Percentiles rank a stretch among this genome's conserved stretches.
Conservation (phyloP, 306 rosid species). For the Sphenostylis stenocarpa region DNA sequence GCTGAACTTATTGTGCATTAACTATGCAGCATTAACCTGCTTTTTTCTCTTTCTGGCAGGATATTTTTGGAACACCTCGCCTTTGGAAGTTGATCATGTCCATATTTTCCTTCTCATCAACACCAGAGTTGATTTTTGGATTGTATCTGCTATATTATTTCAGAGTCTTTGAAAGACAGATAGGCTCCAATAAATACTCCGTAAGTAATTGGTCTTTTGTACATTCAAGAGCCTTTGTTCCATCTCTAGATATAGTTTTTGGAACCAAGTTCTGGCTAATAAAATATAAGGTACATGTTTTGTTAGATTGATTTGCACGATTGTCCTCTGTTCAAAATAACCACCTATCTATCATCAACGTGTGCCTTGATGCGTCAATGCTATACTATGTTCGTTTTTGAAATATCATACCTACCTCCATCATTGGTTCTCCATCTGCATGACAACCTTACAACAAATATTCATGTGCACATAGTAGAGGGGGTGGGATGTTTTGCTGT, state of each 20-base stretch:
- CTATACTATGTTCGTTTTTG: constrained; percentile 5
- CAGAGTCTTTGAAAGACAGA: constrained; percentile 98
- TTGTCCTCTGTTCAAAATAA: neutral
- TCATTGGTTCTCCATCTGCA: neutral
- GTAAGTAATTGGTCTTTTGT: constrained; percentile 50
- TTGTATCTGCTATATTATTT: constrained; percentile 88
- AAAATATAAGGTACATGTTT: neutral
- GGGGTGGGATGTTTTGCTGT: neutral
- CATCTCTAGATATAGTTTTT: neutral
- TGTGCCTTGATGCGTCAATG: neutral
- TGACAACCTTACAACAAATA: neutral
- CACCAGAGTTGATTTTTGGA: constrained; percentile 96
- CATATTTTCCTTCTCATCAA: constrained; percentile 78
- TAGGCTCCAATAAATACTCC: constrained; percentile 90
- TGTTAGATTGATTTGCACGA: neutral
- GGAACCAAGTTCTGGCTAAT: constrained; percentile 4
- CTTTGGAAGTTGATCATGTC: constrained; percentile 83
- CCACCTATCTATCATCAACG: neutral
- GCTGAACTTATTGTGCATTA: constrained; percentile 1
- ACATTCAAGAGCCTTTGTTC: neutral
- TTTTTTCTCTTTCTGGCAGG: constrained; percentile 54
- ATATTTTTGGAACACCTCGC: constrained; percentile 76
- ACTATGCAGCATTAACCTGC: neutral
- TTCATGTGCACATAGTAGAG: neutral
- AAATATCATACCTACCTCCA: neutral